phyloP scores from a whole-genome alignment of 2,329 filamentous ascomycete species.

The Xylaria multiplex region DNA sequence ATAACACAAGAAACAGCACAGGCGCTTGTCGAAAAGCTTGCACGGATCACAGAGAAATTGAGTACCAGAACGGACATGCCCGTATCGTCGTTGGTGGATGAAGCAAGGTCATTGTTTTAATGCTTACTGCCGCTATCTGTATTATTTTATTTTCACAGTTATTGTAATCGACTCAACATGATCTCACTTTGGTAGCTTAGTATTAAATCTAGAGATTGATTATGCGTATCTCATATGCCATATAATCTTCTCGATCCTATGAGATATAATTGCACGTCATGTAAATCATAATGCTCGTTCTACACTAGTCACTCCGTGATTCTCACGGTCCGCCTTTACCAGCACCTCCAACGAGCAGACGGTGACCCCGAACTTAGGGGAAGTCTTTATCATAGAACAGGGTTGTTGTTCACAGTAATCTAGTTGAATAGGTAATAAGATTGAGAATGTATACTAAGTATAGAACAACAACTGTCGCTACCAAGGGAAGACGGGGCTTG shows the following conservation, averaged over 20 bases:
- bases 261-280: neutral
- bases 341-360: neutral
- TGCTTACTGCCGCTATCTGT: neutral
- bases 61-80: slow-evolving; percentile 1
- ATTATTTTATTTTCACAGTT: neutral
- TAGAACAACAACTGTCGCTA: neutral
- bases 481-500: too few relatives aligned
- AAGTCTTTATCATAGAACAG: too few relatives aligned
- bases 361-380: too few relatives aligned
- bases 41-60: slow-evolving; percentile 10
- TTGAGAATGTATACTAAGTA: neutral
- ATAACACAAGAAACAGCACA: slow-evolving; percentile 19
- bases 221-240: neutral
- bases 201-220: neutral
- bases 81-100: neutral
- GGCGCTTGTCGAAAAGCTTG: slow-evolving; percentile 13
- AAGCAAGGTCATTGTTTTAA: neutral
- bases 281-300: neutral
- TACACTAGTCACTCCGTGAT: neutral
- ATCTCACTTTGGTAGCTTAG: neutral
- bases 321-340: neutral
- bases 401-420: neutral
- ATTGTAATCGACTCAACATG: neutral
- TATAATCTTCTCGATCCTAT: neutral
- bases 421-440: neutral